Conservation (phyloP, 2,329 filamentous ascomycete genomes). For the Nothophaeocryptopus gaeumannii region DNA sequence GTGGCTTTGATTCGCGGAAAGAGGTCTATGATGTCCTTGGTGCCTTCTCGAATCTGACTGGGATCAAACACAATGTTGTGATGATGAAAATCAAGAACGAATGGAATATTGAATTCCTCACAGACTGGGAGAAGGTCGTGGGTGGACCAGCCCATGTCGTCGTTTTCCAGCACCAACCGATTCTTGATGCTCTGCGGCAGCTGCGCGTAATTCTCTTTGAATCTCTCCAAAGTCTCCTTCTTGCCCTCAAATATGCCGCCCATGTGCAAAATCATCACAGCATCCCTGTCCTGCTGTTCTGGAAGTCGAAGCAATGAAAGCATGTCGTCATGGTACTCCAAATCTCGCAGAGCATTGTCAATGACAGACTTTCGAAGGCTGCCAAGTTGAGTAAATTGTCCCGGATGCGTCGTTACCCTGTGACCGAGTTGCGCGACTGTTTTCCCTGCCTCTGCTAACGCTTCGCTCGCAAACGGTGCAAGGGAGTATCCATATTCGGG, state of each 20-base stretch:
- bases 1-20: constrained; percentile 77
- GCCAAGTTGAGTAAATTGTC: constrained; percentile 87
- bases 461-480: constrained; percentile 75
- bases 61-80: constrained; percentile 89
- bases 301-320: constrained; percentile 73
- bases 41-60: constrained; percentile 73
- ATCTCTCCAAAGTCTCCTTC: constrained; percentile 70
- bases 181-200: constrained; percentile 70
- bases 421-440: constrained; percentile 77
- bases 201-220: constrained; percentile 68
- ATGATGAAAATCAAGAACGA: constrained; percentile 91
- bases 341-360: constrained; percentile 70
- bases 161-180: constrained; percentile 85
- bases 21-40: constrained; percentile 71
- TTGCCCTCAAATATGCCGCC: constrained; percentile 90
- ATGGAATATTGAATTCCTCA: constrained; percentile 87
- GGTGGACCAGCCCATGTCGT: constrained; percentile 89
- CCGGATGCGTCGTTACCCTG: constrained; percentile 84
- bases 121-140: constrained; percentile 87
- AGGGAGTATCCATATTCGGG: constrained; percentile 66
- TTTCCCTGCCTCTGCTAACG: constrained; percentile 70
- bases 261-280: constrained; percentile 93
- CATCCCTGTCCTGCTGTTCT: constrained; percentile 74
- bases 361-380: constrained; percentile 78
- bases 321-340: constrained; percentile 86